These are phyloP conservation scores for Calonectria hawksworthii DNA, from an alignment of 2,329 filamentous ascomycete genomes.

Conservation along the genomic window DNA sequence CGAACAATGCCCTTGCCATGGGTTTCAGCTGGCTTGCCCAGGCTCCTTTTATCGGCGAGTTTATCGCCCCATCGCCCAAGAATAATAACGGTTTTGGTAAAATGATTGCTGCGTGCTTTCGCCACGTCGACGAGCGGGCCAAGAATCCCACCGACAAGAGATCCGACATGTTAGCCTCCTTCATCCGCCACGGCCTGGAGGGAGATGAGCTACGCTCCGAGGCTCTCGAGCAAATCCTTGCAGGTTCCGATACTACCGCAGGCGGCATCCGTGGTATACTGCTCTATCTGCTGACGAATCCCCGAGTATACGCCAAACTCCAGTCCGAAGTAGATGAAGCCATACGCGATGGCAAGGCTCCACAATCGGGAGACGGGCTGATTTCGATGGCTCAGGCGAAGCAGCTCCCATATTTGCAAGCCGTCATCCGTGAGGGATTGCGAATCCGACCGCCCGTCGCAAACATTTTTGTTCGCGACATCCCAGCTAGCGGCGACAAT, in stretches of 20 bases:
- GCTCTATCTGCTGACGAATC: constrained; percentile 65
- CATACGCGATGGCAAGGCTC: constrained; percentile 53
- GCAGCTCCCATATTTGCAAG: constrained; percentile 62
- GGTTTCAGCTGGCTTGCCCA: constrained; percentile 48
- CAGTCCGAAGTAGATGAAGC: constrained; percentile 63
- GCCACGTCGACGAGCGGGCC: constrained; percentile 45
- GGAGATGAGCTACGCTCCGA: constrained; percentile 52
- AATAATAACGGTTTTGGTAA: constrained; percentile 52
- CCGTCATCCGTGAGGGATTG: constrained; percentile 63
- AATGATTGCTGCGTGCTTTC: constrained; percentile 50
- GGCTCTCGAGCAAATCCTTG: constrained; percentile 52
- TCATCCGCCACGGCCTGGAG: constrained; percentile 54
- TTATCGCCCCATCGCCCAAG: constrained; percentile 45
- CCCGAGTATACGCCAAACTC: constrained; percentile 60
- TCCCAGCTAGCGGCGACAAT: constrained; percentile 45
- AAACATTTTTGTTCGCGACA: constrained; percentile 52
- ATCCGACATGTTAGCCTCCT: constrained; percentile 58
- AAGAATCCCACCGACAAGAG: constrained; percentile 42
- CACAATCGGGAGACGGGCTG: constrained; percentile 1
- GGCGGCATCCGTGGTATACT: constrained; percentile 60
- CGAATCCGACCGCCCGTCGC: constrained; percentile 61
- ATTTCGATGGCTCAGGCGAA: constrained; percentile 53
- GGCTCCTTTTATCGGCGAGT: constrained; percentile 44
- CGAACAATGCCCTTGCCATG: constrained; percentile 44
- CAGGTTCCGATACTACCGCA: constrained; percentile 55